Base-by-base conservation (phyloP, 2,329 filamentous ascomycete species). In the Pseudogymnoascus sp. region DNA sequence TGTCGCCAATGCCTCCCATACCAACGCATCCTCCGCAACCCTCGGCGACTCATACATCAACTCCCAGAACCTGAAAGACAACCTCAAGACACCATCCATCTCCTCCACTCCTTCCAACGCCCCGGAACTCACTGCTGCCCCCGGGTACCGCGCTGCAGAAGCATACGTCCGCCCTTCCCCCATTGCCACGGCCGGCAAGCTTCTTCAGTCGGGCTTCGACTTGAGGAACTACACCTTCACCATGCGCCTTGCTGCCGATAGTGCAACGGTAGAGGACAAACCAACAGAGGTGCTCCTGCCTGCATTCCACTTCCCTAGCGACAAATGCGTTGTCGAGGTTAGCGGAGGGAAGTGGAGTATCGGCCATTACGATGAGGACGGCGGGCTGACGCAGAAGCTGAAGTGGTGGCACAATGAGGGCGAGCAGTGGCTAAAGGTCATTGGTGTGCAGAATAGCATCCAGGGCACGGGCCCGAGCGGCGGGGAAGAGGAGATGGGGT, bases 331-430 rank as follows among this genome's bases (percentile, higher is more conserved):
- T 0, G 86, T 99, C 3, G 83, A 88, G 62, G 89, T 92, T 29
- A 91, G 85, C 60, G 90, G 89, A 0, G 96, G 96, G 6, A 95
- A 93, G 72, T 99, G 93, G 93, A 87, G 88, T 68, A 91, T 97
- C 65, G 86, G 85, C 68, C 83, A 80, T 4, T 87, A 92, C 65
- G 88, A 92, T 63, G 82, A 85, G 7, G 84, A 89, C 66, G 85
- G 84, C 0, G 85, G 85, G 4, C 78, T 85, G 68, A 79, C 91
- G 65, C 93, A 97, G 77, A 83, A 83, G 67, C 77, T 99, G 67
- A 85, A 85, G 69, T 99, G 95, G 95, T 97, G 93, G 93, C 93
- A 99, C 76, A 85, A 85, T 0, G 88, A 88, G 63, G 95, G 93
- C 1, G 86, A 92, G 68, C 93, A 97, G 76, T 86, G 79, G 59